Percentiles rank a stretch among this genome's conserved stretches.
These are phyloP conservation scores for Boechera stricta DNA, from an alignment of 345 rosid genomes.

Conservation along the genomic window DNA sequence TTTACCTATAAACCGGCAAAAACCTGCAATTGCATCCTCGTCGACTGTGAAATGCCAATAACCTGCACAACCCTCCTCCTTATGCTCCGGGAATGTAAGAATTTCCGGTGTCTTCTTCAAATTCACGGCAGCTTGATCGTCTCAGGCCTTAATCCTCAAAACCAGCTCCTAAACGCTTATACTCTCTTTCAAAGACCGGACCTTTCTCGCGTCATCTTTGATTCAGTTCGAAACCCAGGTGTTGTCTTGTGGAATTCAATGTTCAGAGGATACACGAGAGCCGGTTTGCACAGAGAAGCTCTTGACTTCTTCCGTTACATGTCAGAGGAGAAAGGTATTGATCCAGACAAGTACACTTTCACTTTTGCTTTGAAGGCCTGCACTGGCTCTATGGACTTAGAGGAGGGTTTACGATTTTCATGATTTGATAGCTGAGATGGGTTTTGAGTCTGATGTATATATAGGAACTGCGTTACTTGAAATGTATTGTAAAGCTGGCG, in stretches of 20 bases:
- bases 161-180: conserved; percentile 55
- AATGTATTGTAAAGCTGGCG: conserved; percentile 61
- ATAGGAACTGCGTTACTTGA: conserved; percentile 59
- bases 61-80: conserved; percentile 26
- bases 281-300: conserved; percentile 49
- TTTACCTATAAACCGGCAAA: conserved; percentile 22
- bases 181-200: conserved; percentile 51
- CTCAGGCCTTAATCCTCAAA: conserved; percentile 52
- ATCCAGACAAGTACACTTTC: conserved; percentile 63
- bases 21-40: not conserved
- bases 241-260: conserved; percentile 56
- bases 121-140: conserved; percentile 54
- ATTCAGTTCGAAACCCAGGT: conserved; percentile 53
- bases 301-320: conserved; percentile 50
- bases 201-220: conserved; percentile 54
- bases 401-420: conserved; percentile 60
- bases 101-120: conserved; percentile 49
- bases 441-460: conserved; percentile 58
- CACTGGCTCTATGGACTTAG: conserved; percentile 47
- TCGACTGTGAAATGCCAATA: conserved; percentile 23
- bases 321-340: conserved; percentile 48
- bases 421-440: conserved; percentile 44
- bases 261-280: conserved; percentile 57
- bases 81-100: conserved; percentile 52
- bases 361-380: conserved; percentile 72